Evolutionary conservation across 306 rosid species (phyloP), one percentile per base, ranked within the genome.

Genomic region (Styphnolobium japonicum): DNA sequence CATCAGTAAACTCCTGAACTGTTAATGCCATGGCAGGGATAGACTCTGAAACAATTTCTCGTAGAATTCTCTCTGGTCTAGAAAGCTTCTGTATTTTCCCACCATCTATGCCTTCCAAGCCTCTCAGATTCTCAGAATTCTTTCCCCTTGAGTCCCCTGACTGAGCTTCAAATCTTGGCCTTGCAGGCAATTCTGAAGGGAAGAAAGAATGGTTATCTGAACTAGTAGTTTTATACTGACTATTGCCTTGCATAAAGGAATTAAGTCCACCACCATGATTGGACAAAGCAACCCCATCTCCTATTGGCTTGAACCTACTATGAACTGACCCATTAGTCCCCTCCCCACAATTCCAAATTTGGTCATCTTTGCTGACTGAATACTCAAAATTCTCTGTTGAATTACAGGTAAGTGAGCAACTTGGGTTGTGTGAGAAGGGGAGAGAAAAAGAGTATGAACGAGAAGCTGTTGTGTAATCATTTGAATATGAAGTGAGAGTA

Each of bases 251-350:
- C 96, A 89, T 67, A 80, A 89, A 57, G 0, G 93, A 77, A 57
- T 57, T 82, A 76, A 87, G 11, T 33, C 92, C 88, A 71, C 85
- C 88, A 21, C 90, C 90, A 71, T 86, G 88, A 88, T 89, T 89
- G 1, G 84, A 71, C 80, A 92, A 81, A 56, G 75, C 83, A 55
- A 84, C 91, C 42, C 94, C 92, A 71, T 93, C 97, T 21, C 97
- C 96, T 21, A 93, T 71, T 22, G 96, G 97, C 90, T 89, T 91
- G 84, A 93, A 93, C 81, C 97, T 83, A 67, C 97, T 93, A 80
- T 93, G 97, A 66, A 93, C 96, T 7, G 96, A 91, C 6, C 97
- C 96, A 77, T 93, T 93, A 57, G 97, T 93, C 53, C 97, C 97
- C 74, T 93, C 97, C 23, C 96, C 97, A 70, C 97, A 93, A 61